Base-by-base conservation (phyloP, 2,329 filamentous ascomycete genomes). In the Blastomyces gilchristii region DNA sequence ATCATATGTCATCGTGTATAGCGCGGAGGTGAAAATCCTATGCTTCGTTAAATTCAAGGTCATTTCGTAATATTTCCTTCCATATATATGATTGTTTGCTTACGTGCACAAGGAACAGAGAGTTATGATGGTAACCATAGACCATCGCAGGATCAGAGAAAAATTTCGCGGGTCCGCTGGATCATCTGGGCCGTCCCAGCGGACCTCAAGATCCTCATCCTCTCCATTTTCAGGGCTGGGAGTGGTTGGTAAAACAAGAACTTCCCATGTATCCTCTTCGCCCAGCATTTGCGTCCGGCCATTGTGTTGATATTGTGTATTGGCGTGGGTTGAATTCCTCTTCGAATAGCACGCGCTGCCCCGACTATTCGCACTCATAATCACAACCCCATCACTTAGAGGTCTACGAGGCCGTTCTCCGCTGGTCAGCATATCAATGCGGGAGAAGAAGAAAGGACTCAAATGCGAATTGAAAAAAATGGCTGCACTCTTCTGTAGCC, bases 31-130 rank as follows among this genome's bases (percentile, higher is more conserved):
- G 16, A 37, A 61, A 18, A 37, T 61, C 22, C 31, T 49, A 25
- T 57, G 34, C 9, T 22, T 41, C 9, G 16, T 57, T 41, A 57
- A 8, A 25, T n/a, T 22, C 39, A 57, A 25, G 14, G 14, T 14
- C 7, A 39, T 4, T n/a, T 49, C 18, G 7, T 11, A 25, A 18
- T 16, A 31, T 16, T 45, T 6, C 18, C 18, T 45, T 31, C 5
- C 11, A 31, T 52, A 28, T 18, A 16, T 14, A 14, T 25, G 25
- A 31, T 52, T 18, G 25, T 3, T 3, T 25, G 34, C 45, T 49
- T 61, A 61, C 59, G 22, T 41, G 43, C 59, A 61, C 37, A 61
- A 53, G n/a, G 59, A 50, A 37, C 45, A 37, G 12, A 52, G 22
- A 5, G 25, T 9, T 37, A 53, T 16, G 34, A 61, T 22, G 14